Evolutionary conservation across 2,329 filamentous ascomycete species (phyloP), one percentile per base, ranked within the genome.

Genomic region (Alternaria atra): DNA sequence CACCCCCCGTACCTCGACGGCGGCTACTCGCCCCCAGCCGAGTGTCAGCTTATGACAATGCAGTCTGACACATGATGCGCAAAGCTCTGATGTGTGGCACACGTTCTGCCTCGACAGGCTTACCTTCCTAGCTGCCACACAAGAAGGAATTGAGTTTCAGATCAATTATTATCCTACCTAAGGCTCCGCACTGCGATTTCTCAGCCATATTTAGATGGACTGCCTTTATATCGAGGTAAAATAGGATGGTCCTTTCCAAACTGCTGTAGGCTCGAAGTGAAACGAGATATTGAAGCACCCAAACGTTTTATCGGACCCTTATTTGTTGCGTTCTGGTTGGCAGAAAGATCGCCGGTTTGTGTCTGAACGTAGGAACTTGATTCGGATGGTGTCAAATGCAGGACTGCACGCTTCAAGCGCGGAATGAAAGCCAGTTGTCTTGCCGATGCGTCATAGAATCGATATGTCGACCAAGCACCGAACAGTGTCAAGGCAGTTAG

Each of bases 401-500:
- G 8, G 1, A 60, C 3, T 12, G 42, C 44, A 13, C 9, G 13
- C 13, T 52, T 64, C 17, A 61, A 9, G 1, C 58, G 51, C n/a
- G 47, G 50, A 5, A n/a, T 6, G 3, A 54, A 29, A 1, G 39
- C 43, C 10, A 42, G 15, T 1, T 30, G 27, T 29, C 32, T 47
- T 27, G 51, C 34, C 30, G 55, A 51, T 23, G 25, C 40, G 15
- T 59, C 46, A 32, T 56, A 64, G 27, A 67, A 58, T 27, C 58
- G 67, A 32, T 63, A 69, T 10, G 65, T 66, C 6, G 44, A 46
- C 61, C 63, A 73, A 17, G 67, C 69, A 17, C 56, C 53, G 17
- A 63, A 50, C 52, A 71, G 25, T 35, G 79, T 80, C 0, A 80
- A 6, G 2, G 66, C 35, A 2, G 76, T 80, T 10, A 81, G 57